Conservation (phyloP, 148 eudicot species). For the Cornus kousa region DNA sequence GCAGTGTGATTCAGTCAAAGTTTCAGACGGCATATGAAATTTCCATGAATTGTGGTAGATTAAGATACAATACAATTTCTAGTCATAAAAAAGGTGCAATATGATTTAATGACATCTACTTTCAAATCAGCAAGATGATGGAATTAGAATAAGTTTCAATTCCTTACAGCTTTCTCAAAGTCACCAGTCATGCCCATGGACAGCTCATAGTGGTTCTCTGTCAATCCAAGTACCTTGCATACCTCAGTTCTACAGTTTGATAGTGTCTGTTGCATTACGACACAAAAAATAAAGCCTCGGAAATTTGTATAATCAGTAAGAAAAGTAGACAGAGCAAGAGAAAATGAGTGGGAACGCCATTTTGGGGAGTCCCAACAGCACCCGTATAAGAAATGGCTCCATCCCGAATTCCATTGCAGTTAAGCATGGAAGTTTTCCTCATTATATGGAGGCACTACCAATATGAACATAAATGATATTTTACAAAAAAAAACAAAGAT, state of each 20-base stretch:
- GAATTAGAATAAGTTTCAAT: background rate
- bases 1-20: background rate
- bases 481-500: background rate
- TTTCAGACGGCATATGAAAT: background rate
- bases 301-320: background rate
- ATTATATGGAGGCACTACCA: background rate
- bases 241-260: conserved; percentile 63
- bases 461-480: background rate
- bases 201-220: conserved; percentile 66
- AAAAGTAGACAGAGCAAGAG: too few species aligned
- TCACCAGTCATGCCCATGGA: conserved; percentile 99
- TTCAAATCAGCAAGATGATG: background rate
- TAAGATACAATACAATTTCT: background rate
- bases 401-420: background rate
- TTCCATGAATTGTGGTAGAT: background rate
- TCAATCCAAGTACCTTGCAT: conserved; percentile 77
- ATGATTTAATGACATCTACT: background rate
- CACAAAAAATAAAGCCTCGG: conserved; percentile 4
- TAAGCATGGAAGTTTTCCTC: background rate
- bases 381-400: background rate
- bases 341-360: background rate
- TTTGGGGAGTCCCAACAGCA: background rate
- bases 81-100: background rate
- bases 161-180: conserved; percentile 87
- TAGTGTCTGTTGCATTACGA: conserved; percentile 49